These are phyloP conservation scores for Herpetomonas samuelpessoai DNA, from an alignment of 208 protist genomes.

Conservation along the genomic window DNA sequence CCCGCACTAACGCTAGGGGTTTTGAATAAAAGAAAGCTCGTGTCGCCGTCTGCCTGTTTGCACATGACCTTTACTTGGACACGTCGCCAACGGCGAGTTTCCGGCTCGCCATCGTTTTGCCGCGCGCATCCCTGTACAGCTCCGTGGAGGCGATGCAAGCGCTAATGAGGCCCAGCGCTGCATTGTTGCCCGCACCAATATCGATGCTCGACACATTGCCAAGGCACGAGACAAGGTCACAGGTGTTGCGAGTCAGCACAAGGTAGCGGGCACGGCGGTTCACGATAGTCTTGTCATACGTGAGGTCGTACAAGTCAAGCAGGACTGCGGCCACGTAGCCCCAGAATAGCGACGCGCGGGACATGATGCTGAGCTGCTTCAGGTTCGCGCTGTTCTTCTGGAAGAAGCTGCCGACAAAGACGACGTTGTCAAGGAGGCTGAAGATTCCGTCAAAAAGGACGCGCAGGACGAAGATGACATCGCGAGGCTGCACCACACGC, in stretches of 20 bases:
- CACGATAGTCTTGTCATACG: slow-evolving; percentile 23
- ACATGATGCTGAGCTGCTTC: slow-evolving; percentile 28
- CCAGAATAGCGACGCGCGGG: slow-evolving; percentile 61
- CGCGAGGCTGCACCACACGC: slow-evolving; percentile 33
- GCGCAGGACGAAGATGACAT: slow-evolving; percentile 59
- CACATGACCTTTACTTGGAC: neutral
- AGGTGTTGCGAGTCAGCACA: slow-evolving; percentile 57
- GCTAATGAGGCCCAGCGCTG: slow-evolving; percentile 65
- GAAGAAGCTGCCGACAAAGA: slow-evolving; percentile 57
- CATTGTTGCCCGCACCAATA: slow-evolving; percentile 33
- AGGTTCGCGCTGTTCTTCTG: slow-evolving; percentile 18
- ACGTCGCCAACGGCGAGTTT: neutral
- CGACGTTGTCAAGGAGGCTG: slow-evolving; percentile 76
- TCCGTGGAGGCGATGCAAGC: slow-evolving; percentile 56
- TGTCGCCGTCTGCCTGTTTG: neutral
- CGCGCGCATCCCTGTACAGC: slow-evolving; percentile 33
- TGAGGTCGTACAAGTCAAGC: slow-evolving; percentile 60
- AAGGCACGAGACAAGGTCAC: slow-evolving; percentile 65
- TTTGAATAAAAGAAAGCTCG: too few species aligned
- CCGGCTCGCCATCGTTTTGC: neutral
- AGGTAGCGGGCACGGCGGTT: slow-evolving; percentile 36
- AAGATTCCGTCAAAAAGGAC: slow-evolving; percentile 77
- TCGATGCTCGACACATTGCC: slow-evolving; percentile 45
- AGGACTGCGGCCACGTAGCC: slow-evolving; percentile 58
- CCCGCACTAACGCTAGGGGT: too few species aligned